These are phyloP conservation scores for Crithidia sp. DNA, from an alignment of 208 protist genomes.

Conservation along the genomic window DNA sequence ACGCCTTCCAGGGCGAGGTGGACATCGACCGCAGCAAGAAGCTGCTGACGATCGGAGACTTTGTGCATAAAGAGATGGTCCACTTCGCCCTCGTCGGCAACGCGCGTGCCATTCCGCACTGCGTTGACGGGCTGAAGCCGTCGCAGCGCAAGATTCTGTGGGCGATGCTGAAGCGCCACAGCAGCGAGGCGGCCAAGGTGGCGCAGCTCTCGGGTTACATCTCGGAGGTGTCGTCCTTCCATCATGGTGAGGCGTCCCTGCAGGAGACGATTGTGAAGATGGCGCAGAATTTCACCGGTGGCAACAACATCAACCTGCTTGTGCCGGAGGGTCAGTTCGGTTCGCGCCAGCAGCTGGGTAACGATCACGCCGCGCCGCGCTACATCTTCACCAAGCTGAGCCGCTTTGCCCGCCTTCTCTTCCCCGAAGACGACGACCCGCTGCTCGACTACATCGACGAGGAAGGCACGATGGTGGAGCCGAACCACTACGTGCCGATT, in stretches of 20 bases:
- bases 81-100: conserved; percentile 96
- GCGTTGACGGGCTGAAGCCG: conserved; percentile 99
- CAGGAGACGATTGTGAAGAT: conserved; percentile 98
- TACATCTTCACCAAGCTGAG: conserved; percentile 97
- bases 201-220: conserved; percentile 99
- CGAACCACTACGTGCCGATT: conserved; percentile 98
- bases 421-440: conserved; percentile 96
- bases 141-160: conserved; percentile 99
- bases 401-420: conserved; percentile 95
- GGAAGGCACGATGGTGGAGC: conserved; percentile 98
- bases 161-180: conserved; percentile 87
- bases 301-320: conserved; percentile 99
- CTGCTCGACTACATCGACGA: conserved; percentile 98
- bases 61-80: conserved; percentile 99
- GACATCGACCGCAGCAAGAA: conserved; percentile 91
- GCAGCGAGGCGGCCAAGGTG: conserved; percentile 98
- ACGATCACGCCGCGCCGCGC: conserved; percentile 96
- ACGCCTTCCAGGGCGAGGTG: conserved; percentile 86
- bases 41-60: conserved; percentile 92
- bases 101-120: conserved; percentile 86
- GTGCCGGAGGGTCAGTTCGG: conserved; percentile 99
- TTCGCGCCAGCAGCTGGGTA: conserved; percentile 97
- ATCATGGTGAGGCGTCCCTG: conserved; percentile 99
- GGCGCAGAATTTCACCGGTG: conserved; percentile 98
- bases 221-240: conserved; percentile 98